Percentiles rank a stretch among this genome's conserved stretches.
phyloP scores from a whole-genome alignment of 345 rosid species.

The Litchi chinensis region DNA sequence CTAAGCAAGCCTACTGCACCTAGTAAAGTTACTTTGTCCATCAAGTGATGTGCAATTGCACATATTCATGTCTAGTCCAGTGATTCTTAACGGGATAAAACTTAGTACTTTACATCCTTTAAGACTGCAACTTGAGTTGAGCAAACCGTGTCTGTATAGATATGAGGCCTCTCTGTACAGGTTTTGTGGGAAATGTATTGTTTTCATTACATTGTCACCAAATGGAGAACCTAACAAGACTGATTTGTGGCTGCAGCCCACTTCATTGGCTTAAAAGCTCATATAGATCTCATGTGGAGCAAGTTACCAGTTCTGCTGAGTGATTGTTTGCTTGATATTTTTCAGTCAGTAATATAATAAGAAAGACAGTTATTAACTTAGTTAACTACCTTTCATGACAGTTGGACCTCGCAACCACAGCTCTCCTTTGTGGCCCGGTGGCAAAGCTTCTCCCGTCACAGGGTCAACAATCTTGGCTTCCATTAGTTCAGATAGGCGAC shows the following conservation, averaged over 20 bases:
- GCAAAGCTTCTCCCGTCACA: conserved; percentile 62
- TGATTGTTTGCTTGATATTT: not conserved
- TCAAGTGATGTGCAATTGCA: not conserved
- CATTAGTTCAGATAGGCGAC: conserved; percentile 64
- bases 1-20: not conserved
- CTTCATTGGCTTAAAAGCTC: not conserved
- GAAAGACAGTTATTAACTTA: not conserved
- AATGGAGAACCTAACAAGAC: not conserved
- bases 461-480: conserved; percentile 89
- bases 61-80: not conserved
- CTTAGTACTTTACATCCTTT: not conserved
- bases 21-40: not conserved
- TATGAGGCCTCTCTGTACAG: not conserved
- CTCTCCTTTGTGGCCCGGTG: conserved; percentile 84
- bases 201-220: not conserved
- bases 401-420: conserved; percentile 86
- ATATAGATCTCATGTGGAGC: not conserved
- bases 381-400: conserved; percentile 65
- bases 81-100: not conserved
- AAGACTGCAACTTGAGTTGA: not conserved
- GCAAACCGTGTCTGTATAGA: not conserved
- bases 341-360: not conserved
- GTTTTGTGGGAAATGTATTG: not conserved
- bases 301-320: not conserved
- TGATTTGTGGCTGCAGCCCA: not conserved